Evolutionary conservation across 192 early-diverging fungal genomes (phyloP).

Genomic region (Dispira parvispora): DNA sequence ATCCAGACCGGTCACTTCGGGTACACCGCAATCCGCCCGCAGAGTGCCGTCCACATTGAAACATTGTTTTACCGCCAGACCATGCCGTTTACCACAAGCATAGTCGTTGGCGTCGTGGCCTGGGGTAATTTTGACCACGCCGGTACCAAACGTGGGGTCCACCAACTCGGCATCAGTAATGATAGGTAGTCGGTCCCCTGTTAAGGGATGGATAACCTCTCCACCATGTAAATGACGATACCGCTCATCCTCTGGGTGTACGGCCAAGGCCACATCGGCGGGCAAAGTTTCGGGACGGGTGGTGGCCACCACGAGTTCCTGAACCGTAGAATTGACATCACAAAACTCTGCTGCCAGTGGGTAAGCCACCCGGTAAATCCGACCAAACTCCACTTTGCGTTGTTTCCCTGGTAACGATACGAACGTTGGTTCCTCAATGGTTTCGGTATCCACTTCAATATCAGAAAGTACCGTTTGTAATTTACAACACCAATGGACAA

Average conservation of each 20-base stretch:
- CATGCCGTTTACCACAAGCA: conserved; percentile 84
- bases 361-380: conserved; percentile 89
- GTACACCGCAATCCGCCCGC: conserved; percentile 67
- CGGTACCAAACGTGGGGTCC: conserved; percentile 88
- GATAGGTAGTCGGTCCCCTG: conserved; percentile 76
- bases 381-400: conserved; percentile 84
- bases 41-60: conserved; percentile 90
- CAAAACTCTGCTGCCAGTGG: no score
- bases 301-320: conserved; percentile 88
- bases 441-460: conserved; percentile 86
- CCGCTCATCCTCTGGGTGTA: conserved; percentile 81
- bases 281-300: conserved; percentile 99
- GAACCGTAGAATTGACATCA: conserved; percentile 66
- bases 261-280: conserved; percentile 93
- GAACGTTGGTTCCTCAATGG: conserved; percentile 68
- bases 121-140: conserved; percentile 98
- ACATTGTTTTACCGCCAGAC: conserved; percentile 90
- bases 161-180: conserved; percentile 71
- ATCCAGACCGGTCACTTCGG: conserved; percentile 61
- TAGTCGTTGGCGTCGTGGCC: conserved; percentile 98
- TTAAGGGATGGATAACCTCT: conserved; percentile 87
- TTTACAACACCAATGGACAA: conserved; percentile 96
- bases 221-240: conserved; percentile 92
- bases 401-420: conserved; percentile 83
- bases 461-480: conserved; percentile 94